Conservation (phyloP, 306 rosid species). For the Rosa persica region DNA sequence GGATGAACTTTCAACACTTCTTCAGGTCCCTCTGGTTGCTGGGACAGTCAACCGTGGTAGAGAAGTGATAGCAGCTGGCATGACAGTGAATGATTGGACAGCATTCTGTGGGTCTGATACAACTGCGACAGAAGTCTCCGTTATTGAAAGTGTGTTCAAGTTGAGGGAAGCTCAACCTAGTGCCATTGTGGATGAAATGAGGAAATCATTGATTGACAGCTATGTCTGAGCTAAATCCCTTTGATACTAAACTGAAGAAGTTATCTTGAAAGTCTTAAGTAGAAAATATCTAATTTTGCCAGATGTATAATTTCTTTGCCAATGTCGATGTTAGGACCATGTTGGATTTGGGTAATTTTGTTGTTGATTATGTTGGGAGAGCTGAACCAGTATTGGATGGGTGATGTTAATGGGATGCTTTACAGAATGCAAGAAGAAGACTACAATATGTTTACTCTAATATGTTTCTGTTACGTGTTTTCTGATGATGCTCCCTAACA, state of each 20-base stretch:
- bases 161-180: constrained; percentile 83
- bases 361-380: background rate
- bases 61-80: constrained; percentile 83
- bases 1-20: constrained; percentile 92
- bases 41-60: constrained; percentile 92
- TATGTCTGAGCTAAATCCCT: constrained; percentile 43
- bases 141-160: constrained; percentile 86
- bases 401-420: background rate
- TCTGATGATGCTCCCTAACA: background rate
- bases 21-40: constrained; percentile 92
- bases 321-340: background rate
- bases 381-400: background rate
- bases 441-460: background rate
- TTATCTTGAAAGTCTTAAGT: background rate
- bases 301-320: background rate
- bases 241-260: background rate
- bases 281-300: background rate
- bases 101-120: constrained; percentile 96
- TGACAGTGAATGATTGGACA: constrained; percentile 90
- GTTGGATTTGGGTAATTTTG: background rate
- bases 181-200: constrained; percentile 83
- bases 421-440: background rate
- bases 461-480: background rate
- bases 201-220: constrained; percentile 81
- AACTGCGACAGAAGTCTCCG: constrained; percentile 90